Conservation (phyloP, 371 early-diverging fungal genomes). For the Parasitella parasitica region DNA sequence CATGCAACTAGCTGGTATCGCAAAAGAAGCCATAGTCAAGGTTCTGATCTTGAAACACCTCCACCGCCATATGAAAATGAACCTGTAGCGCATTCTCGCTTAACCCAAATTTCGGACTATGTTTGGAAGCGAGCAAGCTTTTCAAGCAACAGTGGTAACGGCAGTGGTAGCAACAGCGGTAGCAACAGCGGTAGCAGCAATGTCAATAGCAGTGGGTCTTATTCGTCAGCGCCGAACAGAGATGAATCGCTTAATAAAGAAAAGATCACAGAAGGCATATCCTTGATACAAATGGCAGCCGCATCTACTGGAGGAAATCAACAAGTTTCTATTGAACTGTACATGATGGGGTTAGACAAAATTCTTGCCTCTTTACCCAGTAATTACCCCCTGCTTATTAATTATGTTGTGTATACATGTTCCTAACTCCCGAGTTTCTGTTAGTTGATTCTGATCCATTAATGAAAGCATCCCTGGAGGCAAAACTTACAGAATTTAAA, state of each 20-base stretch:
- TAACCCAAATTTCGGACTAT: conserved; percentile 29
- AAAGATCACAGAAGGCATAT: conserved; percentile 49
- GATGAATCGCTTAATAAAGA: conserved; percentile 23
- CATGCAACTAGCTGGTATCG: conserved; percentile 25
- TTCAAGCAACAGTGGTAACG: not conserved
- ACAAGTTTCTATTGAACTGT: conserved; percentile 49
- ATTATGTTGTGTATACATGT: not conserved
- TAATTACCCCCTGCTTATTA: conserved; percentile 20
- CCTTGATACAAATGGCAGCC: conserved; percentile 49
- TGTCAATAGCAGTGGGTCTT: too few relatives aligned
- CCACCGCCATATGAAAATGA: conserved; percentile 42
- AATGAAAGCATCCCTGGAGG: conserved; percentile 41
- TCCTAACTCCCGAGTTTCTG: not conserved
- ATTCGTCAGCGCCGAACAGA: not conserved
- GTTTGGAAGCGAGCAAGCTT: conserved; percentile 27
- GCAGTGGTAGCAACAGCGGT: not conserved
- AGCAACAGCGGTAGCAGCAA: not conserved
- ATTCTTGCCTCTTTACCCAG: conserved; percentile 52
- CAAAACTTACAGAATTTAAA: conserved; percentile 35
- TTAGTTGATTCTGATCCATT: conserved; percentile 50
- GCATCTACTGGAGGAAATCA: conserved; percentile 29
- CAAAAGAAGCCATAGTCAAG: conserved; percentile 8
- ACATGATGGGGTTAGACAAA: conserved; percentile 54
- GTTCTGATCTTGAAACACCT: conserved; percentile 6
- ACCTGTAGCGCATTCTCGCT: conserved; percentile 11